These are phyloP conservation scores for Holtermanniella nyarrowii DNA, from an alignment of 768 basidiomycete species.

Conservation along the genomic window DNA sequence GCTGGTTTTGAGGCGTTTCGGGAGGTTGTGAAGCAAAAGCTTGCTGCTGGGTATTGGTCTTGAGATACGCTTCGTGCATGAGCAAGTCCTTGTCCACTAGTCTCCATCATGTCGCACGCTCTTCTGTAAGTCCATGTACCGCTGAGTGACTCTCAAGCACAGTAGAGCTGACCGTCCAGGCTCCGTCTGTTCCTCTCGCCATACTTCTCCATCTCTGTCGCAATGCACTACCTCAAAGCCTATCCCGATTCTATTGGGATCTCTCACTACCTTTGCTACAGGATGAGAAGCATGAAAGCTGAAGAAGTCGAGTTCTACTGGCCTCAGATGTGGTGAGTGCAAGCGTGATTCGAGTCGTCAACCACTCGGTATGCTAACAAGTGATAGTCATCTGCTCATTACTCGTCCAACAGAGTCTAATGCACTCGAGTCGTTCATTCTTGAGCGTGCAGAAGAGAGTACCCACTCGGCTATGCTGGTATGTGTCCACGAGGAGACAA, in stretches of 20 bases:
- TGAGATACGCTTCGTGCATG: not conserved
- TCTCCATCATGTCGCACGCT: conserved; percentile 39
- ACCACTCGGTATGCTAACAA: not conserved
- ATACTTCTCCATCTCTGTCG: conserved; percentile 89
- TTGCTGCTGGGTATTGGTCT: not conserved
- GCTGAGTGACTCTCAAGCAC: not conserved
- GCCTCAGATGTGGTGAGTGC: conserved; percentile 45
- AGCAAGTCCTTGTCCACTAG: not conserved
- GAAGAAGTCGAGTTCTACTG: conserved; percentile 47
- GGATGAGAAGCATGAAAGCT: conserved; percentile 43
- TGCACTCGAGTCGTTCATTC: conserved; percentile 87
- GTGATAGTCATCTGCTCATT: conserved; percentile 74
- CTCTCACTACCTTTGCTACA: conserved; percentile 44
- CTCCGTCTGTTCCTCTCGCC: conserved; percentile 86
- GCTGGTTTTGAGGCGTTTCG: not conserved
- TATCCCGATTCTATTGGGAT: conserved; percentile 45
- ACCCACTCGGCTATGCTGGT: conserved; percentile 94
- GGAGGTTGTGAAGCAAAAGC: not conserved
- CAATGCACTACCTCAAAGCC: conserved; percentile 61
- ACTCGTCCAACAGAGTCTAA: conserved; percentile 83
- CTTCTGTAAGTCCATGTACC: conserved; percentile 25
- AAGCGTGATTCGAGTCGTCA: not conserved
- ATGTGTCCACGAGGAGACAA: conserved; percentile 37
- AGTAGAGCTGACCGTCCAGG: conserved; percentile 39
- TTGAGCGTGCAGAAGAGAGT: conserved; percentile 76